Evolutionary conservation across 108 stramenopile genomes (phyloP), one percentile per base, ranked within the genome.

Genomic region (Aureococcus anophagefferens): DNA sequence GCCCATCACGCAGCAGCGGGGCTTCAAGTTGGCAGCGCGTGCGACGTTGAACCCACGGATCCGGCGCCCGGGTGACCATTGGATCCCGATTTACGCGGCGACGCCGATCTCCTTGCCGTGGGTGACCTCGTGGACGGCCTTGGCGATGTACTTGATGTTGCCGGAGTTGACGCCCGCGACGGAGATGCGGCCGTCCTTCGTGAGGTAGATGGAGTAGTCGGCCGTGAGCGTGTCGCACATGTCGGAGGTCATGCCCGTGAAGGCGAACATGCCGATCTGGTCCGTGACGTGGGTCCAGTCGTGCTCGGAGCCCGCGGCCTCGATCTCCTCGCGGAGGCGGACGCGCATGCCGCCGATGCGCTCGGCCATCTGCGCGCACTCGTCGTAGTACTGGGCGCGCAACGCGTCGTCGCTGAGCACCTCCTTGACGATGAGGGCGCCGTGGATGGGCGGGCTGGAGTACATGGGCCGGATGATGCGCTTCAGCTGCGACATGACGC

Each of bases 191-290:
- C 98, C 98, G 83, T 99, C 93, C 28, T 81, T 78, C 7, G 98
- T 99, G 66, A 96, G 76, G 75, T 91, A 99, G 59, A 99, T 92
- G 67, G 90, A 84, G 71, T 91, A 89, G 37, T 97, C 88, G 30
- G 75, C 71, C 17, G 90, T 89, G 64, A 99, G 68, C 68, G 83
- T 72, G 45, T 93, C 87, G 68, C 93, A 93, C 93, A 96, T 92
- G 35, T 93, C 96, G 36, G 80, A 31, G 14, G 81, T 88, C 86
- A 99, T 90, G 64, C 98, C 96, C 25, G 92, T 94, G 80, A 79
- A 99, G 75, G 94, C 95, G 88, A 99, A 99, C 98, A 99, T 99
- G 59, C 98, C 98, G 79, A 97, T 98, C 83, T 99, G 96, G 64
- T 88, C 75, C 1, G 93, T 91, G 33, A 99, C 87, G 83, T 99